Evolutionary conservation across 2,329 filamentous ascomycete genomes (phyloP).

Genomic region (Huntiella decipiens): DNA sequence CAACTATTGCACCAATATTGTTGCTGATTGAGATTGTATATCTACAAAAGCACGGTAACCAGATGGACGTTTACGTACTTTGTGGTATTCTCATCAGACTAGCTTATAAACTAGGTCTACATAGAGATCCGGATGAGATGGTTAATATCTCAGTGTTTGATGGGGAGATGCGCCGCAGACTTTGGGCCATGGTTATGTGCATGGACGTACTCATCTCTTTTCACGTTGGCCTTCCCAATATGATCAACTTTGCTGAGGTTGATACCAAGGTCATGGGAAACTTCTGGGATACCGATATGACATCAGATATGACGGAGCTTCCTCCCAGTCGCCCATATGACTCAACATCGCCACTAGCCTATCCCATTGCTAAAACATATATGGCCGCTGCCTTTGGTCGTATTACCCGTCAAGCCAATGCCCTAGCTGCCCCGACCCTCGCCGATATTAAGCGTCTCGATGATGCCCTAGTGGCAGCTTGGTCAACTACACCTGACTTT

Average conservation of each 20-base stretch:
- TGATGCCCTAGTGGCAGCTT: conserved; percentile 24
- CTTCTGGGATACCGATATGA: conserved; percentile 46
- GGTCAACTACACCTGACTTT: conserved; percentile 26
- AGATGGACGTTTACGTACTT: conserved; percentile 35
- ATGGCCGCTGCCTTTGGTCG: conserved; percentile 30
- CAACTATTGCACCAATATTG: conserved; percentile 31
- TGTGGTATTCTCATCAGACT: conserved; percentile 31
- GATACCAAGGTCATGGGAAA: conserved; percentile 44
- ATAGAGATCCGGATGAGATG: conserved; percentile 34
- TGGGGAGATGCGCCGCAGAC: conserved; percentile 33
- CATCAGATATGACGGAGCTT: conserved; percentile 31
- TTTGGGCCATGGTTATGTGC: conserved; percentile 35
- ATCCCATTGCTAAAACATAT: conserved; percentile 31
- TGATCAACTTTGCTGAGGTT: conserved; percentile 43
- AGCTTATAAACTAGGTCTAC: conserved; percentile 39
- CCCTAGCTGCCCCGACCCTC: conserved; percentile 28
- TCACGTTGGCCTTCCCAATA: conserved; percentile 47
- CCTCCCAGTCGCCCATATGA: conserved; percentile 36
- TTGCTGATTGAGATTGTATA: conserved; percentile 36
- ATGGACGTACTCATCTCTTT: conserved; percentile 47
- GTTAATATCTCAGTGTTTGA: conserved; percentile 31
- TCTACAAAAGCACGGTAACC: conserved; percentile 28
- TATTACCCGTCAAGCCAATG: conserved; percentile 31
- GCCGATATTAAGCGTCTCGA: conserved; percentile 31
- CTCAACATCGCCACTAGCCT: conserved; percentile 40